Evolutionary conservation across 164 flowering plant genomes (phyloP), one percentile per base, ranked within the genome.

Genomic region (Macadamia tetraphylla): DNA sequence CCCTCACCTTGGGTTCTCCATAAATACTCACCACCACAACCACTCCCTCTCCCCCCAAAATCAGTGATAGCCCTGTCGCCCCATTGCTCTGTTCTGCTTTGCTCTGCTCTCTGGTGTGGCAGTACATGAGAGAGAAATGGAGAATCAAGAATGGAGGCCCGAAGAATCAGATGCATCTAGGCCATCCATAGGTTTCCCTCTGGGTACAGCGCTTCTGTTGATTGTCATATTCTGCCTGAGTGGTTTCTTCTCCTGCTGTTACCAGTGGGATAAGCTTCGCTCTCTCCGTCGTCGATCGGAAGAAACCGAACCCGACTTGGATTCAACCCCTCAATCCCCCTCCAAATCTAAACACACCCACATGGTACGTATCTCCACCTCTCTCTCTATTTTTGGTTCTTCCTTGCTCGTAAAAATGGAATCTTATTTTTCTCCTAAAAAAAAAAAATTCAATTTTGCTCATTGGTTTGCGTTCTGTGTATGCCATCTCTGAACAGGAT

Each of bases 231-330:
- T 93, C 85, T 82, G 82, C 82, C 58, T 93, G 44, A 90, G 97
- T 58, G 98, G 95, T 0, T 75, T 93, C 76, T 89, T 93, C 85
- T 93, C 98, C 13, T 93, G 98, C 71, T 93, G 98, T 72, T 93
- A 93, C 80, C 97, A 93, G 80, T 90, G 98, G 97, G 98, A 93
- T 62, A 89, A 89, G 76, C 80, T 90, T 65, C 78, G 87, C 9
- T 77, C 88, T 2, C 81, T 89, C 65, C 91, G 97, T 44, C 80
- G 81, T 29, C 62, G 69, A 44, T 63, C 83, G 56, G 67, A 58
- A 31, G 76, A 67, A 59, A 1, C 71, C 17, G 83, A 80, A 66
- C 74, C 73, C 72, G 84, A 71, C 43, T 51, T 71, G 0, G 80
- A 70, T 10, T 10, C 53, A 55, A 35, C 3, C 40, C 75, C 72